Percentiles rank a stretch among this genome's conserved stretches.
Evolutionary conservation across 2,329 filamentous ascomycete genomes (phyloP).

Genomic region (Paraconiothyrium sp.): DNA sequence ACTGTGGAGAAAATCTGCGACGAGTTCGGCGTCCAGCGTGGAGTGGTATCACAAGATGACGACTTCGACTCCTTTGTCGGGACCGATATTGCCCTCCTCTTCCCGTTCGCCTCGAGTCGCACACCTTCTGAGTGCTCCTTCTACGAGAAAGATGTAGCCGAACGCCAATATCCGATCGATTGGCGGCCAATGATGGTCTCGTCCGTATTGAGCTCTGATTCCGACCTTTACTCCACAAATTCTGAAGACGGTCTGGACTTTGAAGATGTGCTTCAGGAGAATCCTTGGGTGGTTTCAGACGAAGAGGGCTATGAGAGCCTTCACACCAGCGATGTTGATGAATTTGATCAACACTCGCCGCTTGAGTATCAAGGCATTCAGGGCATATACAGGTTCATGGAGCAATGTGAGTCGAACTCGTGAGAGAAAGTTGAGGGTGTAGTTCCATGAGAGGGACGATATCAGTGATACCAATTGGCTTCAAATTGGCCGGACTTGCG

Average conservation of each 20-base stretch:
- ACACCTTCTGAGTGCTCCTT: slow-evolving; percentile 58
- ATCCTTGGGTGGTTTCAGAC: slow-evolving; percentile 63
- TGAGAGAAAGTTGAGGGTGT: slow-evolving; percentile 18
- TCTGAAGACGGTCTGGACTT: slow-evolving; percentile 52
- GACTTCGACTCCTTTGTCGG: slow-evolving; percentile 75
- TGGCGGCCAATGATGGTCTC: slow-evolving; percentile 68
- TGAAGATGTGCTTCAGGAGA: slow-evolving; percentile 54
- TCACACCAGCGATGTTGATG: slow-evolving; percentile 62
- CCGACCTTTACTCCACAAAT: slow-evolving; percentile 51
- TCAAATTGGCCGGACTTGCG: slow-evolving; percentile 33
- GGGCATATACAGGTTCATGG: slow-evolving; percentile 72
- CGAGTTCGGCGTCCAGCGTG: slow-evolving; percentile 84
- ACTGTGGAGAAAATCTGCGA: slow-evolving; percentile 85
- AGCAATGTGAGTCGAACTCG: slow-evolving; percentile 65
- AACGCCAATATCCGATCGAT: slow-evolving; percentile 55
- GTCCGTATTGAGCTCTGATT: slow-evolving; percentile 39
- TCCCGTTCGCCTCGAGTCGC: slow-evolving; percentile 81
- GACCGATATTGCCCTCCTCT: slow-evolving; percentile 78
- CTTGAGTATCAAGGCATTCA: slow-evolving; percentile 71
- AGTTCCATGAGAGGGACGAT: not conserved
- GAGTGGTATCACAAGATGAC: slow-evolving; percentile 79
- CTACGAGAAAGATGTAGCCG: slow-evolving; percentile 53
- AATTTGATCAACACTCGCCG: slow-evolving; percentile 47
- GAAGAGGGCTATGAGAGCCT: slow-evolving; percentile 67
- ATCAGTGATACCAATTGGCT: slow-evolving; percentile 38